Percentiles rank a stretch among this genome's conserved stretches.
These are phyloP conservation scores for Scheffersomyces titani DNA, from an alignment of 1,139 yeast species.

Conservation along the genomic window DNA sequence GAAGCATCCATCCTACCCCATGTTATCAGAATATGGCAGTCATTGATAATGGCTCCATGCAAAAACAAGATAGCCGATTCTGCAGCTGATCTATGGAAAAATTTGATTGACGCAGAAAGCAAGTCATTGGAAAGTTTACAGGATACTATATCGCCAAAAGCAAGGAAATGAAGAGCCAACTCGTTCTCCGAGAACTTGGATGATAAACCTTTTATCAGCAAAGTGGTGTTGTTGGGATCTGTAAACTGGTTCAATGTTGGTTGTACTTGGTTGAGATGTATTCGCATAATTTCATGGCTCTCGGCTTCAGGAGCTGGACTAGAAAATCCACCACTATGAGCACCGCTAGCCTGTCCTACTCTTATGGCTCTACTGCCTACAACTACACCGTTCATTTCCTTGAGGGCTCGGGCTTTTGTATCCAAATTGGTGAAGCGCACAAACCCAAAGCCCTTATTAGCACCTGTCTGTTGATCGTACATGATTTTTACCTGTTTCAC, in stretches of 20 bases:
- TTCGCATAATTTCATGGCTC: slow-evolving; percentile 10
- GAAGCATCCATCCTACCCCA: slow-evolving; percentile 29
- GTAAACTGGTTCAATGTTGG: slow-evolving; percentile 34
- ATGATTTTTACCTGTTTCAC: slow-evolving; percentile 85
- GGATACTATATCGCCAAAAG: slow-evolving; percentile 38
- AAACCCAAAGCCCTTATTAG: slow-evolving; percentile 88
- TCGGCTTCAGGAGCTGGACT: neutral
- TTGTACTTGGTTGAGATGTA: slow-evolving; percentile 31
- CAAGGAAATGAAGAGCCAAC: slow-evolving; percentile 25
- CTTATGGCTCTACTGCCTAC: slow-evolving; percentile 76
- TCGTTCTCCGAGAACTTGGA: slow-evolving; percentile 32
- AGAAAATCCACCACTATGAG: slow-evolving; percentile 2
- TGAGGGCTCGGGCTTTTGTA: slow-evolving; percentile 74
- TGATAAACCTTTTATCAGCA: slow-evolving; percentile 32
- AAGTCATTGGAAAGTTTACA: slow-evolving; percentile 22
- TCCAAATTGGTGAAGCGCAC: slow-evolving; percentile 75
- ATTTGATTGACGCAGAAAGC: slow-evolving; percentile 28
- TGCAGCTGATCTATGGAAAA: slow-evolving; percentile 34
- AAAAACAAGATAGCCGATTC: slow-evolving; percentile 36
- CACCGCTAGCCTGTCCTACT: slow-evolving; percentile 47
- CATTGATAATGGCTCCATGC: slow-evolving; percentile 34
- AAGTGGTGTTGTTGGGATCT: slow-evolving; percentile 38
- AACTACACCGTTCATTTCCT: slow-evolving; percentile 80
- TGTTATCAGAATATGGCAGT: slow-evolving; percentile 27
- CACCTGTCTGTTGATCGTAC: slow-evolving; percentile 75